Conservation (phyloP, 495 filamentous ascomycete genomes). For the Bacidia gigantensis region DNA sequence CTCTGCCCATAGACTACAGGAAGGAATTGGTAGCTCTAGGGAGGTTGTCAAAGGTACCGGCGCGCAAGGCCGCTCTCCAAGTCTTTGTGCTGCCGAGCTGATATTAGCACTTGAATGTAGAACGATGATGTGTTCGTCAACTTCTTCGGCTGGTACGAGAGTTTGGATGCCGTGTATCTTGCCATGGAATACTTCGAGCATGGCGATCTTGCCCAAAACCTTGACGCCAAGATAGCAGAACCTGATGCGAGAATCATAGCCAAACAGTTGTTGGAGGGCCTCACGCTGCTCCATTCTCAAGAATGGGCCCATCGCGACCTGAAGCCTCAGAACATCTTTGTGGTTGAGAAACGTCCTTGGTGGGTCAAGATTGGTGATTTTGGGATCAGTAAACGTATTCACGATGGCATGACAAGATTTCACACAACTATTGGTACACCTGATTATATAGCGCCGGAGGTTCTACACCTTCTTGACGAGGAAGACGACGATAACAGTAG, state of each 20-base stretch:
- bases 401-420: constrained; percentile 6
- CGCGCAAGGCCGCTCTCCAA: not conserved
- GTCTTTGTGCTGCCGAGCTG: not conserved
- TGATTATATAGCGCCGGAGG: constrained; percentile 30
- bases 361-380: constrained; percentile 35
- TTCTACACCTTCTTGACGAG: constrained; percentile 15
- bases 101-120: not conserved
- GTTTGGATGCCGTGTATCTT: constrained; percentile 20
- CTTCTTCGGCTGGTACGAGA: constrained; percentile 25
- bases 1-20: too few species aligned
- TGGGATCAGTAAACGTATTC: constrained; percentile 30
- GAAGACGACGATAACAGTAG: not conserved
- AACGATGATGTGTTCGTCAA: not conserved
- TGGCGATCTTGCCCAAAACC: constrained; percentile 24
- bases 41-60: too few species aligned
- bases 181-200: constrained; percentile 31
- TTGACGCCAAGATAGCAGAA: constrained; percentile 19
- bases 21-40: too few species aligned
- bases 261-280: constrained; percentile 31
- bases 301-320: constrained; percentile 36
- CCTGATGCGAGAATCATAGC: constrained; percentile 25
- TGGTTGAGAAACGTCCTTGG: constrained; percentile 18
- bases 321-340: constrained; percentile 31
- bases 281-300: constrained; percentile 34
- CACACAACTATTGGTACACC: constrained; percentile 23